Percentiles rank a stretch among this genome's conserved stretches.
These are phyloP conservation scores for Populus tremula DNA, from an alignment of 345 rosid genomes.

Conservation along the genomic window DNA sequence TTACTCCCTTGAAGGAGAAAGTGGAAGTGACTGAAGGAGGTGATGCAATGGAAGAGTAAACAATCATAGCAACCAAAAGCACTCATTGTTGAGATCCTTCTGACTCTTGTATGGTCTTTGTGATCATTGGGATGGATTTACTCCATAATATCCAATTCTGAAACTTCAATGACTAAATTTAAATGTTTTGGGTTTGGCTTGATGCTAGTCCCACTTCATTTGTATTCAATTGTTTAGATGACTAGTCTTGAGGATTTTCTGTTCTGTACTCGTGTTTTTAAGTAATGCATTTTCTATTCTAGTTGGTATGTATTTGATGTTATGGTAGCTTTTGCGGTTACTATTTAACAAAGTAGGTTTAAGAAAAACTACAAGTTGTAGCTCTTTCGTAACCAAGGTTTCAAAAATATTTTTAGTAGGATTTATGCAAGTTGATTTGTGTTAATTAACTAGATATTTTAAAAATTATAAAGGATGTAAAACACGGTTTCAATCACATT, in stretches of 20 bases:
- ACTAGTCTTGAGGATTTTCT: neutral
- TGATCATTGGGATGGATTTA: neutral
- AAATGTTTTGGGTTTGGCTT: neutral
- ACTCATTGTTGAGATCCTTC: neutral
- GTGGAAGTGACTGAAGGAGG: slow-evolving; percentile 54
- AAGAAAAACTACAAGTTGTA: no score
- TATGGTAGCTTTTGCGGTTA: no score
- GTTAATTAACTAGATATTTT: no score
- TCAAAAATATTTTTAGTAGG: no score
- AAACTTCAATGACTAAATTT: neutral
- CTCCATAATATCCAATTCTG: neutral
- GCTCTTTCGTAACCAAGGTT: neutral
- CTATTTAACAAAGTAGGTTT: no score
- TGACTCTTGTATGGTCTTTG: neutral
- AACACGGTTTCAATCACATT: no score
- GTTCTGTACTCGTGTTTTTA: neutral
- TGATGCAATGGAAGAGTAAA: slow-evolving; percentile 77
- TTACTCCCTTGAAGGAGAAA: slow-evolving; percentile 55
- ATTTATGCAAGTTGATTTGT: no score
- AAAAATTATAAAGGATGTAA: no score
- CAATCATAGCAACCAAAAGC: neutral
- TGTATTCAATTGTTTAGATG: neutral
- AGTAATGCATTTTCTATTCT: no score
- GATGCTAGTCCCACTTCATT: neutral
- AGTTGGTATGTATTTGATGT: no score